phyloP scores from a whole-genome alignment of 2,329 filamentous ascomycete species.

The Cytospora schulzeri region DNA sequence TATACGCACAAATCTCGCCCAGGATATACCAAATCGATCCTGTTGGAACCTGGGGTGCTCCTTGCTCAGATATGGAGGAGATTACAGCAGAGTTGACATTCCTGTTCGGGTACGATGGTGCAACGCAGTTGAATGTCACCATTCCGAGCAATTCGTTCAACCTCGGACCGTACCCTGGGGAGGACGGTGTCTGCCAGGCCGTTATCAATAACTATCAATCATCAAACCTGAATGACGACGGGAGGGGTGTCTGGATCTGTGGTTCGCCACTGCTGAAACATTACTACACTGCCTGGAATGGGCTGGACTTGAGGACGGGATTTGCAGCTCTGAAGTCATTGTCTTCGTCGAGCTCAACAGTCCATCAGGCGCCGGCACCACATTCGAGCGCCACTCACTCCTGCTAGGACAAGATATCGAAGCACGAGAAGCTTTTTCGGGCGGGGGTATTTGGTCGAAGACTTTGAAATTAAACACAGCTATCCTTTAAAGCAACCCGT shows the following conservation, averaged over 20 bases:
- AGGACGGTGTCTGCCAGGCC: constrained; percentile 35
- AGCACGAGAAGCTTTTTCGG: neutral
- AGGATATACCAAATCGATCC: constrained; percentile 36
- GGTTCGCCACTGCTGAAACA: constrained; percentile 39
- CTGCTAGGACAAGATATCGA: neutral
- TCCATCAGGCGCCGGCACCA: neutral
- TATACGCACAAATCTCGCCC: constrained; percentile 36
- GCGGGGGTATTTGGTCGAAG: neutral
- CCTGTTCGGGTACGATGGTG: constrained; percentile 31
- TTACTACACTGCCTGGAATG: constrained; percentile 40
- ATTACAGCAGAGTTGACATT: constrained; percentile 35
- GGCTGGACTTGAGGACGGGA: constrained; percentile 34
- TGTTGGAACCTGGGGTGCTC: constrained; percentile 37
- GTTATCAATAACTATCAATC: constrained; percentile 31
- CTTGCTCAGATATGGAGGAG: constrained; percentile 34
- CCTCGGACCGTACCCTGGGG: constrained; percentile 35
- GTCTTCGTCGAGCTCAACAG: neutral
- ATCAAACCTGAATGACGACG: constrained; percentile 21
- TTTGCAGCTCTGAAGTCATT: constrained; percentile 23
- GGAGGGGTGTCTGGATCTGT: constrained; percentile 34
- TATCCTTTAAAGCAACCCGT: neutral
- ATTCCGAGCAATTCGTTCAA: constrained; percentile 35
- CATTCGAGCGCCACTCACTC: neutral
- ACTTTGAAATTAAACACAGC: neutral
- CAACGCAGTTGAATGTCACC: constrained; percentile 32